A percentile compares a stretch with the other conserved stretches of the same genome.
phyloP scores from a whole-genome alignment of 345 rosid genomes.

The Pugionium cornutum region DNA sequence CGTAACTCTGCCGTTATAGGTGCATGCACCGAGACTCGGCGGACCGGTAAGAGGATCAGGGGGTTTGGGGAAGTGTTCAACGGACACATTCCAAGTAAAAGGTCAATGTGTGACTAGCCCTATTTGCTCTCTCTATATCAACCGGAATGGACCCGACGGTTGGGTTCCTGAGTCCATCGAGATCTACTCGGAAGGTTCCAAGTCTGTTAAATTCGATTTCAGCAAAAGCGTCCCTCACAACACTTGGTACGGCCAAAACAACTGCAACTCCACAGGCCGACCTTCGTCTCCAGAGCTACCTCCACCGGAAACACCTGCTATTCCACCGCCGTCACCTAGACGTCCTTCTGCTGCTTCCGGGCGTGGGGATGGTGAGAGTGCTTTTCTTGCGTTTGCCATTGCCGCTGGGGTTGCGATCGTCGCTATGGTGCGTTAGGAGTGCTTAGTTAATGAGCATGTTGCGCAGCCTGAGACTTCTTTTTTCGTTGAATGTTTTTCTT shows the following conservation, averaged over 20 bases:
- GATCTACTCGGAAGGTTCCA: slow-evolving; percentile 46
- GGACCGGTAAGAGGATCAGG: slow-evolving; percentile 46
- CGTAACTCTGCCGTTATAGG: slow-evolving; percentile 35
- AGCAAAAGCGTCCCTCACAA: slow-evolving; percentile 49
- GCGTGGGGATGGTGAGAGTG: slow-evolving; percentile 6
- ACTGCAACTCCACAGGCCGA: slow-evolving; percentile 34
- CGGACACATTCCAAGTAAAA: slow-evolving; percentile 57
- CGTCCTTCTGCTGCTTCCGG: slow-evolving; percentile 29
- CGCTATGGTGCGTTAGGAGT: slow-evolving; percentile 20
- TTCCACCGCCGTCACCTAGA: neutral
- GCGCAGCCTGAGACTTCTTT: neutral
- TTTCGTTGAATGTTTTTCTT: slow-evolving; percentile 15
- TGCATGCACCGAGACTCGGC: slow-evolving; percentile 61
- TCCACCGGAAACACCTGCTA: neutral
- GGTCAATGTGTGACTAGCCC: slow-evolving; percentile 62
- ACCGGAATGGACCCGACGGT: slow-evolving; percentile 59
- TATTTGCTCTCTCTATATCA: slow-evolving; percentile 58
- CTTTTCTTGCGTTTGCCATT: slow-evolving; percentile 6
- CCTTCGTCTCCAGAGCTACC: neutral
- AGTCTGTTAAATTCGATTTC: slow-evolving; percentile 51
- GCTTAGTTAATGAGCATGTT: neutral
- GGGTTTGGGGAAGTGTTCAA: slow-evolving; percentile 66
- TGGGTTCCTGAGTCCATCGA: slow-evolving; percentile 68
- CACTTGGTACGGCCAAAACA: slow-evolving; percentile 67
- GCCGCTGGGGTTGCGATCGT: neutral